Evolutionary conservation across 139 green algal genomes (phyloP), one percentile per base, ranked within the genome.

Genomic region (Coccomyxa sp.): DNA sequence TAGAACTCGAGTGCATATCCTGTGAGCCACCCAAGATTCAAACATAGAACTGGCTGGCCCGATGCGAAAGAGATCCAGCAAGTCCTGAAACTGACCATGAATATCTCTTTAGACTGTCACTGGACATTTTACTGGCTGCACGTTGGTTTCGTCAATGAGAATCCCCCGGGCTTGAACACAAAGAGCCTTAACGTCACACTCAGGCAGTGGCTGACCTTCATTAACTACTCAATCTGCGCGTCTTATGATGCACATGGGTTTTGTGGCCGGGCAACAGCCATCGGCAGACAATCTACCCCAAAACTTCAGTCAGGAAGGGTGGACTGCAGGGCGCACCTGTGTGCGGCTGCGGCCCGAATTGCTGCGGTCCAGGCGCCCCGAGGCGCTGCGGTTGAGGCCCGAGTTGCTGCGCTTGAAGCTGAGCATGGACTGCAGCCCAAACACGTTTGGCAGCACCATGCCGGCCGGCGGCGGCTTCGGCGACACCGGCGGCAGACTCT

Each of bases 61-160:
- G 30, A 98, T 98, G 45, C 91, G 88, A 82, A 99, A 98, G 31
- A 99, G 92, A 86, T 98, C 95, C 81, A 99, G 81, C 78, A 99
- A 85, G 88, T 99, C 97, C 77, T 98, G 93, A 83, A 98, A 98
- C 92, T 99, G 97, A 21, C 97, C 97, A 82, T 99, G 97, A 45
- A 99, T 96, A 87, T 99, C 97, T 14, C 96, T 96, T 81, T 97
- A 98, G 0, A 99, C 93, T 63, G 97, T 99, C 51, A 99, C 97
- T 10, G 97, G 97, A 58, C 91, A 95, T 28, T 90, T 90, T 9
- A 99, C 97, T 25, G 95, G 91, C 92, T 98, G 95, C 58, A 99
- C 97, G 87, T 99, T 99, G 58, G 77, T 90, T 89, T 99, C 97
- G 80, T 97, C 88, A 51, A 91, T 87, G 13, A 98, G 88, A n/a